Percentiles rank a stretch among this genome's conserved stretches.
phyloP scores from a whole-genome alignment of 139 green algal genomes.

The Chara braunii region DNA sequence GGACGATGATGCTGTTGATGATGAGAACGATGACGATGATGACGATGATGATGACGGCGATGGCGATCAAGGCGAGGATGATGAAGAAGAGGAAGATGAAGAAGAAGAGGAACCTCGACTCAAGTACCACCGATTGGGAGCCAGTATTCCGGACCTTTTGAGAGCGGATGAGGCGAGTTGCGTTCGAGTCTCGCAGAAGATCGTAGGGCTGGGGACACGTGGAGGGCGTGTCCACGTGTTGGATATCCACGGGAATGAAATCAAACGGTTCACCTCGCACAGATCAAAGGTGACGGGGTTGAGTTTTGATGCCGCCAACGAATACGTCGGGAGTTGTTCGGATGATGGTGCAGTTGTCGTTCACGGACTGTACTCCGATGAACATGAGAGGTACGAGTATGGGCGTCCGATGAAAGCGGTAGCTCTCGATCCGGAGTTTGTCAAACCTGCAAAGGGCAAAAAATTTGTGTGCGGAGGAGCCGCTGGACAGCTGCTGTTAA shows the following conservation, averaged over 20 bases:
- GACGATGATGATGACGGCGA: too few relatives aligned
- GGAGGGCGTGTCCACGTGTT: slow-evolving; percentile 70
- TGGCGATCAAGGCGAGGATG: slow-evolving; percentile 5
- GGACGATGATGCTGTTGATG: too few relatives aligned
- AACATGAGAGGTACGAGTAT: slow-evolving; percentile 1
- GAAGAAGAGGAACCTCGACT: slow-evolving; percentile 70
- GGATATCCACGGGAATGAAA: slow-evolving; percentile 72
- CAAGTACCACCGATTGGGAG: slow-evolving; percentile 64
- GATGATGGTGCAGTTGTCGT: slow-evolving; percentile 70
- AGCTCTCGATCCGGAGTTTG: slow-evolving; percentile 74
- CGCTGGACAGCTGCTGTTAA: slow-evolving; percentile 62
- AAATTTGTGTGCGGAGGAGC: slow-evolving; percentile 69
- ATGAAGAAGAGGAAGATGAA: slow-evolving; percentile 9
- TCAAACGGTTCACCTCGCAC: slow-evolving; percentile 10
- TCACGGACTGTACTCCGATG: slow-evolving; percentile 10
- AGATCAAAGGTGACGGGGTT: slow-evolving; percentile 57
- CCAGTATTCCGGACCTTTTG: slow-evolving; percentile 48
- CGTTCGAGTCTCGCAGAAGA: slow-evolving; percentile 68
- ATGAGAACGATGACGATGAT: too few relatives aligned
- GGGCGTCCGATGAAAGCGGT: slow-evolving; percentile 55
- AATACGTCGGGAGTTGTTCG: slow-evolving; percentile 71
- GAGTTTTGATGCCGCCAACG: slow-evolving; percentile 65
- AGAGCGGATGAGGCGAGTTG: background rate
- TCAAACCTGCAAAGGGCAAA: slow-evolving; percentile 49
- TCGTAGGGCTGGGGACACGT: slow-evolving; percentile 74